Percentiles rank a stretch among this genome's conserved stretches.
Conservation (phyloP, 169 alveolate genomes). For the Cryptosporidium felis region DNA sequence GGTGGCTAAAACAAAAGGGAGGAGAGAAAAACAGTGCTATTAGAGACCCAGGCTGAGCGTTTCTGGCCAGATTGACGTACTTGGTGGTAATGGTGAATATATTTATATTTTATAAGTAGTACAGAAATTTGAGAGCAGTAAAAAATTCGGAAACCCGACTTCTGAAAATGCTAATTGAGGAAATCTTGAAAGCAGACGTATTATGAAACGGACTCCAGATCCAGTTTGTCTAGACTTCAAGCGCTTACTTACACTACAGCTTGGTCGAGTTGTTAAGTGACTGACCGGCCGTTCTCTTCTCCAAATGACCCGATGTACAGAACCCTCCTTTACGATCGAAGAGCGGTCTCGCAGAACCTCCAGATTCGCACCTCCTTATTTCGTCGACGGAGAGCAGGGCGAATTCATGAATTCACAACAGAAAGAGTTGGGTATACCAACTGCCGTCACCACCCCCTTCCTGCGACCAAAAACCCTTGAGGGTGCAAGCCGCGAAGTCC, state of each 20-base stretch:
- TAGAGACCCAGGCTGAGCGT: constrained; percentile 1
- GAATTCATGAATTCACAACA: too few species aligned
- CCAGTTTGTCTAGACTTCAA: too few species aligned
- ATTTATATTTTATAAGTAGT: too few species aligned
- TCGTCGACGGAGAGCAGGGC: neutral
- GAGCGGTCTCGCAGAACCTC: neutral
- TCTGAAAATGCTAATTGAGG: constrained; percentile 3
- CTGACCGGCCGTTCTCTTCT: neutral
- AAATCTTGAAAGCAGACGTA: too few species aligned
- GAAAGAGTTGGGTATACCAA: too few species aligned
- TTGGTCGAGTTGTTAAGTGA: neutral
- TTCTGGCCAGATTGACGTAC: constrained; percentile 19
- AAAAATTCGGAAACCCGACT: constrained; percentile 3
- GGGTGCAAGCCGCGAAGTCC: neutral
- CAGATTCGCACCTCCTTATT: neutral
- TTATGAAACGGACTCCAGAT: too few species aligned
- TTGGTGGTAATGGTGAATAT: neutral
- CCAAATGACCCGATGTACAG: constrained; percentile 6
- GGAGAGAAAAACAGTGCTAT: constrained; percentile 11
- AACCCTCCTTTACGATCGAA: neutral
- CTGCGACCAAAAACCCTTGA: too few species aligned
- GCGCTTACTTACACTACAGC: constrained; percentile 18
- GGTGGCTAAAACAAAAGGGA: constrained; percentile 18
- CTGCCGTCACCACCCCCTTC: too few species aligned
- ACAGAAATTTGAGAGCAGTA: constrained; percentile 13